Conservation (phyloP, 2,329 filamentous ascomycete genomes). For the Penicillium paneum region DNA sequence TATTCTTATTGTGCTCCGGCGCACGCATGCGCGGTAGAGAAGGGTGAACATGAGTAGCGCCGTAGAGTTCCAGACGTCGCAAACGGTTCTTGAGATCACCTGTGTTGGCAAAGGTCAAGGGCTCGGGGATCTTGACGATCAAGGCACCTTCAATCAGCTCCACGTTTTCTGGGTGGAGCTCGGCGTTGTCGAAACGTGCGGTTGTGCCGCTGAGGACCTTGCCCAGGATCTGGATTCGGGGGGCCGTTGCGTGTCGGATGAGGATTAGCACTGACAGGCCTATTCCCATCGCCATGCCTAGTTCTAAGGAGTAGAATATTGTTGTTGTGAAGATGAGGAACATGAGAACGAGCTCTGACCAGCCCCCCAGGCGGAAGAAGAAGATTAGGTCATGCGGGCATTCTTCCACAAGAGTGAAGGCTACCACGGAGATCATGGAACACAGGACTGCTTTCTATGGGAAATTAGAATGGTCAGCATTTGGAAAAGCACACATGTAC, state of each 20-base stretch:
- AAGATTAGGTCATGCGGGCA: constrained; percentile 88
- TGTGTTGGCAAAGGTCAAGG: constrained; percentile 94
- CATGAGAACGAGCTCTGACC: constrained; percentile 84
- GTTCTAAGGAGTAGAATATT: constrained; percentile 89
- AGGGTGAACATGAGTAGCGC: constrained; percentile 79
- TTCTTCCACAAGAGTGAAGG: constrained; percentile 92
- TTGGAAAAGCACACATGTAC: not conserved
- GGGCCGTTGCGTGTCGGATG: constrained; percentile 83
- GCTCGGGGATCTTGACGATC: constrained; percentile 97
- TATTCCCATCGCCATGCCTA: constrained; percentile 91
- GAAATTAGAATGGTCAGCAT: constrained; percentile 1
- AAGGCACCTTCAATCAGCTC: constrained; percentile 90
- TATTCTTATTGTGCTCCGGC: constrained; percentile 79
- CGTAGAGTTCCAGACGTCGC: constrained; percentile 80
- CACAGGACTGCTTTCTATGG: constrained; percentile 84
- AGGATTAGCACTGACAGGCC: constrained; percentile 86
- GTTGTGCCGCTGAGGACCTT: constrained; percentile 76
- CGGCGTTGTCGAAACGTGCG: constrained; percentile 81
- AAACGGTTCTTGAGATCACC: constrained; percentile 84
- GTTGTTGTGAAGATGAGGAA: constrained; percentile 83
- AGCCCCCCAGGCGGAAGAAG: constrained; percentile 81
- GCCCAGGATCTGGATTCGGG: constrained; percentile 92
- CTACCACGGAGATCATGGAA: constrained; percentile 92
- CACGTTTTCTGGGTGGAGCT: constrained; percentile 65
- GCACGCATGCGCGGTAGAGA: constrained; percentile 75